Percentiles rank a stretch among this genome's conserved stretches.
Conservation (phyloP, 768 basidiomycete genomes). For the Phanerodontia chrysosporium region DNA sequence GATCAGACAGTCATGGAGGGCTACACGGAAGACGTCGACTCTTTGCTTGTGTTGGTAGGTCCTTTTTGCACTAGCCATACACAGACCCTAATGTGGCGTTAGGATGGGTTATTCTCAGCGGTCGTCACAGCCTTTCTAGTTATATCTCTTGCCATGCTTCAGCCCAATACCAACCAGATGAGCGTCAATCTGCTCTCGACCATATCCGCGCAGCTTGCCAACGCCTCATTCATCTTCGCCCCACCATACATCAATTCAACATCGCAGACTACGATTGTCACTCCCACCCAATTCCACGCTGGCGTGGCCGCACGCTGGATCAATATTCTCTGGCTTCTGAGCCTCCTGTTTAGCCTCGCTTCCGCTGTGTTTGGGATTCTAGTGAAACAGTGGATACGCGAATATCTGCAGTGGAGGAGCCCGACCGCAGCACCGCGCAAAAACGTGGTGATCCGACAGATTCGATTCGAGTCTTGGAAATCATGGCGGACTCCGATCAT, state of each 20-base stretch:
- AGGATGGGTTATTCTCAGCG: constrained; percentile 15
- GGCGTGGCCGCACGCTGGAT: background rate
- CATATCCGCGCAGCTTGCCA: constrained; percentile 10
- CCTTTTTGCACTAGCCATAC: background rate
- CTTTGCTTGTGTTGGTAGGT: constrained; percentile 1
- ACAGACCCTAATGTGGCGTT: background rate
- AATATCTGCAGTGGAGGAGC: background rate
- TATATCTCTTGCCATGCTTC: constrained; percentile 9
- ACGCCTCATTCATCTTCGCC: background rate
- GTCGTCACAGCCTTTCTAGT: constrained; percentile 9
- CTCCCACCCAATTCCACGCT: background rate
- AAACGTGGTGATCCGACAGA: background rate
- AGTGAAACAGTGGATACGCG: background rate
- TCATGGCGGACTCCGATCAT: background rate
- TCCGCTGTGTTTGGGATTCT: background rate
- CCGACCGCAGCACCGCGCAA: constrained; percentile 1
- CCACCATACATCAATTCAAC: constrained; percentile 11
- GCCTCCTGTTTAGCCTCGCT: background rate
- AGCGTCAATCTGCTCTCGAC: constrained; percentile 7
- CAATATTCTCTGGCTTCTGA: background rate
- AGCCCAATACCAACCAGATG: background rate
- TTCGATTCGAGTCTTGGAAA: constrained; percentile 1
- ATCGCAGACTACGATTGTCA: background rate
- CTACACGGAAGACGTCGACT: constrained; percentile 5
- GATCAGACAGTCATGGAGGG: background rate